A percentile compares a stretch with the other conserved stretches of the same genome.
Conservation (phyloP, 2,329 filamentous ascomycete species). For the Pseudogymnoascus destructans region DNA sequence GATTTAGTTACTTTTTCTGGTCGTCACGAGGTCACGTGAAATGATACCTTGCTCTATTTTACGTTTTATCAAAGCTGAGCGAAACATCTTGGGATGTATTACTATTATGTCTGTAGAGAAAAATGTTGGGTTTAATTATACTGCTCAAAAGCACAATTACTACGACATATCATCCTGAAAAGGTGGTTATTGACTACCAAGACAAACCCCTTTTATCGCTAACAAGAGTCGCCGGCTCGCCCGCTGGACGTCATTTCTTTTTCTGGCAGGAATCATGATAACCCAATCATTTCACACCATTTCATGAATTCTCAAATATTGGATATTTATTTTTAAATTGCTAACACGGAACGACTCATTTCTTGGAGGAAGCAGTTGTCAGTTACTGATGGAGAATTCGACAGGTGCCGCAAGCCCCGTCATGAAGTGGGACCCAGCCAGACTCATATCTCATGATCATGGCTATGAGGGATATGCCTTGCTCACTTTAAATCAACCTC, state of each 20-base stretch:
- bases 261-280: neutral
- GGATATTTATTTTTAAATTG: neutral
- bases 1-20: neutral
- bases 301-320: neutral
- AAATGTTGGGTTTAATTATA: neutral
- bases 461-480: neutral
- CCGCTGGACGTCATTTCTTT: constrained; percentile 6
- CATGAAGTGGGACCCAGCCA: neutral
- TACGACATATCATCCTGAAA: neutral
- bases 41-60: neutral
- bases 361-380: neutral
- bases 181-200: neutral
- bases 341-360: neutral
- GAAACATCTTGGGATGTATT: neutral
- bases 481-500: constrained; percentile 12
- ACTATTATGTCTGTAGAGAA: neutral
- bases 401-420: neutral
- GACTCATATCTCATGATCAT: constrained; percentile 1
- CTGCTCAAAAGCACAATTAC: neutral
- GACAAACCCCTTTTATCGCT: constrained; percentile 4
- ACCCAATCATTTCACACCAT: neutral
- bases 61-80: neutral
- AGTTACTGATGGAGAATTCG: neutral
- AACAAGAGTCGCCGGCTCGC: neutral
- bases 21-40: constrained; percentile 1